Conservation (phyloP, 2,329 filamentous ascomycete species). For the Bimuria novae-zelandiae region DNA sequence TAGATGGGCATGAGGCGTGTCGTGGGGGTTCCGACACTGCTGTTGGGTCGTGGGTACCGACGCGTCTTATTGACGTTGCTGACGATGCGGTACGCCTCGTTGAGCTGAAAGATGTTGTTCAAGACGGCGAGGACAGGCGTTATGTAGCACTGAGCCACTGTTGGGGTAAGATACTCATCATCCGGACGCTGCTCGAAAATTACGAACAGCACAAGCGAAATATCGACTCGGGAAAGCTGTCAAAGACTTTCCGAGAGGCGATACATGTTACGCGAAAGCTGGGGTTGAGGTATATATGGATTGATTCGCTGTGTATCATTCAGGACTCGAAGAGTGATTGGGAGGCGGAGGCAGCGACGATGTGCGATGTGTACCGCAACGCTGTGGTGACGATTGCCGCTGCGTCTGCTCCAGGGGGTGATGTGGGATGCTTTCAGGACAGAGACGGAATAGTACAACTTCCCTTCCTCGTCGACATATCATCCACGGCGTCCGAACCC, state of each 20-base stretch:
- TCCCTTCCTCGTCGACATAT: constrained; percentile 20
- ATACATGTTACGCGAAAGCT: constrained; percentile 18
- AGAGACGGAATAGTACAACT: constrained; percentile 26
- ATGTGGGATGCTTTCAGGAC: constrained; percentile 25
- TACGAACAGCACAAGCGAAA: constrained; percentile 12
- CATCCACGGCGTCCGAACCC: background rate
- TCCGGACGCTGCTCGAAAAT: constrained; percentile 23
- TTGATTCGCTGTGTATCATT: constrained; percentile 29
- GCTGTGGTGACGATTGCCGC: constrained; percentile 29
- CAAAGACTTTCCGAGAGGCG: constrained; percentile 14
- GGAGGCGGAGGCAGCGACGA: constrained; percentile 28
- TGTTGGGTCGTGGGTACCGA: constrained; percentile 19
- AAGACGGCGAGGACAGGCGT: constrained; percentile 6
- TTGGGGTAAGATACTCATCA: constrained; percentile 27
- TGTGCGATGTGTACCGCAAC: constrained; percentile 31
- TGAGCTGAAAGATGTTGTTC: constrained; percentile 12
- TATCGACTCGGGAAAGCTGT: constrained; percentile 16
- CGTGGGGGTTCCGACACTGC: background rate
- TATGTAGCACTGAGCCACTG: constrained; percentile 31
- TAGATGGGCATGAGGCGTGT: constrained; percentile 18
- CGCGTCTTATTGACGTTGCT: constrained; percentile 24
- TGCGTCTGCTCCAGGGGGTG: constrained; percentile 24
- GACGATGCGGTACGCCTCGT: constrained; percentile 15
- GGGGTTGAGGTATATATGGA: constrained; percentile 26
- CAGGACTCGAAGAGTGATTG: constrained; percentile 21